Conservation (phyloP, 768 basidiomycete genomes). For the Tricholoma matsutake region DNA sequence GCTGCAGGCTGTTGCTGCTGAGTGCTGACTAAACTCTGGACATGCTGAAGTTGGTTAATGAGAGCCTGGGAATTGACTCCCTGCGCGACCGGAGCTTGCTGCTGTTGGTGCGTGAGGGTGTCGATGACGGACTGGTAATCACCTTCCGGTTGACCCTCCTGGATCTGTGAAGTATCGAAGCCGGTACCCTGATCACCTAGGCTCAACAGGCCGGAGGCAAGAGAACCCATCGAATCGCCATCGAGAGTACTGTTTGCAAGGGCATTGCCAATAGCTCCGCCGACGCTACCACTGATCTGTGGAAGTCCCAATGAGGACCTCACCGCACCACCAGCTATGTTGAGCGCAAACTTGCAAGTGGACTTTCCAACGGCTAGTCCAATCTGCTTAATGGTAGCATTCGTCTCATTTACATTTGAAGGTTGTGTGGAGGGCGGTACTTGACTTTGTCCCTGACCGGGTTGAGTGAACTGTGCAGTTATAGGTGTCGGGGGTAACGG, state of each 20-base stretch:
- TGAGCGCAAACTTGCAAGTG: constrained; percentile 7
- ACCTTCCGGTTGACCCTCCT: constrained; percentile 27
- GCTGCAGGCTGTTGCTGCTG: constrained; percentile 8
- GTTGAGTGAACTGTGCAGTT: neutral
- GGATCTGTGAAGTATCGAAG: constrained; percentile 18
- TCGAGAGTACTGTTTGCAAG: neutral
- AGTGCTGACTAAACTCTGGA: constrained; percentile 3
- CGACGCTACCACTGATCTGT: neutral
- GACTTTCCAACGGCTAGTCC: neutral
- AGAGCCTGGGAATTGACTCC: constrained; percentile 12
- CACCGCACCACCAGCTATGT: constrained; percentile 8
- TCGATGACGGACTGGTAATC: constrained; percentile 31
- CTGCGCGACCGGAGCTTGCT: constrained; percentile 14
- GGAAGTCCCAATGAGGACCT: constrained; percentile 4
- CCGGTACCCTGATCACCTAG: constrained; percentile 6
- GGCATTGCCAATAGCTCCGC: constrained; percentile 8
- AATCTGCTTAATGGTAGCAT: neutral
- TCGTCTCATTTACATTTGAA: neutral
- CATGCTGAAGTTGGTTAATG: constrained; percentile 10
- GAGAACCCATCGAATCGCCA: constrained; percentile 1
- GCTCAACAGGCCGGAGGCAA: constrained; percentile 17
- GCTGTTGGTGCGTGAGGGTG: constrained; percentile 26
- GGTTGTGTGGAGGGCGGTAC: neutral
- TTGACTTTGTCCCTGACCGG: neutral
- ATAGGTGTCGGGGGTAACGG: neutral